Base-by-base conservation (phyloP, 495 filamentous ascomycete genomes). In the Apodospora peruviana region DNA sequence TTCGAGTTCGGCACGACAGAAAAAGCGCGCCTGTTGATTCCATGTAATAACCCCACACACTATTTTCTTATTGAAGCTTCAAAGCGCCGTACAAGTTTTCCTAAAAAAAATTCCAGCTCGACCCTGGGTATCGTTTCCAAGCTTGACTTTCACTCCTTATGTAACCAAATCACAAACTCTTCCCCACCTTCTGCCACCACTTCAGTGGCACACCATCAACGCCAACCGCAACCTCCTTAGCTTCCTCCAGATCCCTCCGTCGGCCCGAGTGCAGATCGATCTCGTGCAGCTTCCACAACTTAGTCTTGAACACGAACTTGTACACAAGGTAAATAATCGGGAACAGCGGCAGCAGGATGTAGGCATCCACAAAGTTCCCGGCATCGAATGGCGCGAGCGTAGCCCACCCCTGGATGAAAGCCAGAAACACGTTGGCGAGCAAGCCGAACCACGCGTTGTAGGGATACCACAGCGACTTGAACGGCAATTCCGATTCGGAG, bases 271-370 rank as follows among this genome's bases (percentile, higher is more conserved):
- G 75, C 22, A 84, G 70, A 64, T 86, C 82, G 47, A 84, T 74
- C 43, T 84, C 81, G 17, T 74, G 60, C 5, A 76, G 40, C 21
- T 61, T 57, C 40, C 79, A 74, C 53, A 75, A 55, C 34, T 66
- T 67, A 0, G 82, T 85, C 57, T 79, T 82, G 51, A 78, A 73
- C 55, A 69, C 68, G 5, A 83, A 43, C 57, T 86, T 86, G 47
- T 78, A 86, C 0, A 59, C 73, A 2, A 78, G 21, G 40, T 75
- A 79, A 40, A 86, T 79, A 5, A 85, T 47, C 8, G 70, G 67
- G 51, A 85, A 88, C 0, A 88, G 72, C 2, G 83, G 82, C 17
- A 88, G 53, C 5, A 86, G 59, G 48, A 88, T 80, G 57, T 88
- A 88, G 19, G 77, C 81, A 43, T 83, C 77, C 11, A 88, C 79